Percentiles rank a stretch among this genome's conserved stretches.
These are phyloP conservation scores for Zygoascus tannicola DNA, from an alignment of 805 yeast genomes.

Conservation along the genomic window DNA sequence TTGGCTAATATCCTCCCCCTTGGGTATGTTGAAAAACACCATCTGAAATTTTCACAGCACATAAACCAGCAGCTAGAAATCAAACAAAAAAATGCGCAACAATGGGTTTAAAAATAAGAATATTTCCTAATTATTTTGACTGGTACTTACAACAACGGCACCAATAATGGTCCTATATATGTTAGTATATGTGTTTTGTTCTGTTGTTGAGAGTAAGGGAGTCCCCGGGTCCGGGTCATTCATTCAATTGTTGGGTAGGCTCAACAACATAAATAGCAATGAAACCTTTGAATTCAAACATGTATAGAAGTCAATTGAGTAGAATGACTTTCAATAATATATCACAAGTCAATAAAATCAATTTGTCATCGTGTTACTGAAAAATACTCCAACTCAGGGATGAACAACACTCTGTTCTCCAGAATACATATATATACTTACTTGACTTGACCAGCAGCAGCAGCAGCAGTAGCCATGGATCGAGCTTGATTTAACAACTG, in stretches of 20 bases:
- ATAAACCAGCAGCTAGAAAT: conserved; percentile 1
- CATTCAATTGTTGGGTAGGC: conserved; percentile 79
- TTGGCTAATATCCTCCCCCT: conserved; percentile 4
- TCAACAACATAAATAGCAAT: conserved; percentile 68
- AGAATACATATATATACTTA: no score
- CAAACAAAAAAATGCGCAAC: neutral
- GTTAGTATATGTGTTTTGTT: neutral
- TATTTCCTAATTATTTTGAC: no score
- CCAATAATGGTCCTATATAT: conserved; percentile 81
- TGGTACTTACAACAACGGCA: conserved; percentile 73
- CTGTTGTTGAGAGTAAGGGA: no score
- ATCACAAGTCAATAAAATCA: no score
- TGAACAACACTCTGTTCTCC: no score
- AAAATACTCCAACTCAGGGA: no score
- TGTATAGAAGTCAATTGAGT: no score
- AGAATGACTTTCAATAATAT: no score
- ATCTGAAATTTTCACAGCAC: neutral
- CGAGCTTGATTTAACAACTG: conserved; percentile 43
- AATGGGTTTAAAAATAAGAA: no score
- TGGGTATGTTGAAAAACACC: neutral
- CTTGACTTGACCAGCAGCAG: conserved; percentile 73
- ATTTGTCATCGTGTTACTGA: no score
- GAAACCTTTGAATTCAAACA: no score
- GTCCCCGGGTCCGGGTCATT: conserved; percentile 20
- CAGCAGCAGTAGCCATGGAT: conserved; percentile 63